Conservation (phyloP, 208 protist species). For the Jaenimonas drosophilae region DNA sequence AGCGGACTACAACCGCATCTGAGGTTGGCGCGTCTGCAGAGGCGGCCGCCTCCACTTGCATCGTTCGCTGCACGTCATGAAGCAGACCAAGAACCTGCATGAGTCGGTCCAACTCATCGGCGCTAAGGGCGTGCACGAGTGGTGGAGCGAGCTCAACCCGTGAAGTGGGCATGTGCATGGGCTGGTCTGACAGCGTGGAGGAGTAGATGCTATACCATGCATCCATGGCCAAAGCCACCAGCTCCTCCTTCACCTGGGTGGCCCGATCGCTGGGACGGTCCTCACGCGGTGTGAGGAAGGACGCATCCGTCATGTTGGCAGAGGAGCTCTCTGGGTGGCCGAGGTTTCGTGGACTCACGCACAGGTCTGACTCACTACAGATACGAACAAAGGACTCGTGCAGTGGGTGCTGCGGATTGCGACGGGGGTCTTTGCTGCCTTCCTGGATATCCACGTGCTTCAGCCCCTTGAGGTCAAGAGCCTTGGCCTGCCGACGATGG, state of each 20-base stretch:
- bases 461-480: constrained; percentile 27
- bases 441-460: constrained; percentile 1
- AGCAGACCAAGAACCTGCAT: constrained; percentile 42
- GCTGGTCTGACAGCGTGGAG: constrained; percentile 46
- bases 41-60: not conserved
- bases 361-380: constrained; percentile 9
- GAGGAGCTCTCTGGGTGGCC: not conserved
- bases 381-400: constrained; percentile 29
- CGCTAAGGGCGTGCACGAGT: constrained; percentile 31
- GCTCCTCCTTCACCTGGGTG: constrained; percentile 41
- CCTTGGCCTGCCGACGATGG: constrained; percentile 53
- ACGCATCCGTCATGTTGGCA: not conserved
- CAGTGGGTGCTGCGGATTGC: constrained; percentile 40
- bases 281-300: not conserved
- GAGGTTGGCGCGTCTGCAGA: not conserved
- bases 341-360: not conserved
- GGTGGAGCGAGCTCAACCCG: constrained; percentile 48
- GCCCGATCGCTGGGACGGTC: not conserved
- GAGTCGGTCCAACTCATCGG: constrained; percentile 45
- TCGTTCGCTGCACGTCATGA: too few species aligned
- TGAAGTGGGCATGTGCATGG: constrained; percentile 45
- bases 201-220: constrained; percentile 82
- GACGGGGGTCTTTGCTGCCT: constrained; percentile 5
- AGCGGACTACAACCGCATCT: not conserved
- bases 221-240: constrained; percentile 70